Evolutionary conservation across 225 moss, liverwort and hornwort genomes (phyloP).

Genomic region (Polytrichum commune): DNA sequence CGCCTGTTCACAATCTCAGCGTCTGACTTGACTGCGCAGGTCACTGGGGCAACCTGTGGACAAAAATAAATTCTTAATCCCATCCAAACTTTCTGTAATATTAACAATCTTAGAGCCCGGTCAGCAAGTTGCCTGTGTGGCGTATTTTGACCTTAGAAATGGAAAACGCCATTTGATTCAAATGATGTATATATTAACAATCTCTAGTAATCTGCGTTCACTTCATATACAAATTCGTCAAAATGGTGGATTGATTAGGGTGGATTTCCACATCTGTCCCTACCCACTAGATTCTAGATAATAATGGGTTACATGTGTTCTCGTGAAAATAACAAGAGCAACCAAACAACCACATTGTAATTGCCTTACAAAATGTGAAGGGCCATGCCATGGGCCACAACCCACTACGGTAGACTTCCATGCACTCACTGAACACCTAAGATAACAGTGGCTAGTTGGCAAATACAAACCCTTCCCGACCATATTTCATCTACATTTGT

Average conservation of each 20-base stretch:
- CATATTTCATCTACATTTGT: neutral
- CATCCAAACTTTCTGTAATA: neutral
- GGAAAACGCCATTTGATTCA: too few species aligned
- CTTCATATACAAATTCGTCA: neutral
- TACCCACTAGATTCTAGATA: too few species aligned
- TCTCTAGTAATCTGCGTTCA: neutral
- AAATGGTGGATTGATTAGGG: neutral
- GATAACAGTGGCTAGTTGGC: too few species aligned
- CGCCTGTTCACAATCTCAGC: slow-evolving; percentile 68
- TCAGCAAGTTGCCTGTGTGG: too few species aligned
- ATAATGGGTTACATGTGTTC: too few species aligned
- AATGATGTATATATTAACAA: neutral
- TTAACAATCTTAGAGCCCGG: neutral
- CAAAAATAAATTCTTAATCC: too few species aligned
- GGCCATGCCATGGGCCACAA: too few species aligned
- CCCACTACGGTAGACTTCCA: too few species aligned
- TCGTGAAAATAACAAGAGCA: neutral
- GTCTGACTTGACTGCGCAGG: slow-evolving; percentile 33
- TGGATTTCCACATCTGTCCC: too few species aligned
- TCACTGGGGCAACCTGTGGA: slow-evolving; percentile 46
- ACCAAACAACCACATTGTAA: neutral
- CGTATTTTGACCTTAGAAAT: too few species aligned
- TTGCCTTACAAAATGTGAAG: neutral
- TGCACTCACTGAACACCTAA: too few species aligned
- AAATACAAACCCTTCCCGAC: neutral